Base-by-base conservation (phyloP, 2,329 filamentous ascomycete genomes). In the Penicillium sp. region DNA sequence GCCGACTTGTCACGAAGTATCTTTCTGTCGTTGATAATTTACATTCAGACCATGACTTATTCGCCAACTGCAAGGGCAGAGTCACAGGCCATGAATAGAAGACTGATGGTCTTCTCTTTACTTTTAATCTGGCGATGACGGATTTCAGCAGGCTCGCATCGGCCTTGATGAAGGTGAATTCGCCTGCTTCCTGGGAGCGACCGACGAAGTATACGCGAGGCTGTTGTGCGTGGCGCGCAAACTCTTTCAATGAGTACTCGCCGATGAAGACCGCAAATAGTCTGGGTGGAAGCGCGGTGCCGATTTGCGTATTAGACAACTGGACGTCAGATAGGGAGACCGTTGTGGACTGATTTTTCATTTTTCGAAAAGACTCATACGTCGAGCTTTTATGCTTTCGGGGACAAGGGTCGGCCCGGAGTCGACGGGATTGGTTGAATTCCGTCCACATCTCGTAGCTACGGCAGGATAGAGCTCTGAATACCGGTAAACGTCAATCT, bases 51-150 rank as follows among this genome's bases (percentile, higher is more conserved):
- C 15, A 18, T 18, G 15, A 18, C 15, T 18, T 18, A 18, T 18
- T 18, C 15, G 15, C 15, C 15, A 18, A 18, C 15, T 18, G 15
- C 15, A 18, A 18, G 15, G 15, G 15, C 15, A 18, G 15, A 18
- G 3, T 79, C 80, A 1, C 73, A 73, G 1, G 72, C 79, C 46
- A 81, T 70, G 57, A 82, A 79, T 0, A 83, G 63, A 3, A 82
- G 61, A 59, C 83, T 81, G 50, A 84, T 72, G 24, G 71, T 71
- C 32, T 67, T 64, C 59, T 83, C 80, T 52, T 74, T 76, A 27
- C 64, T 59, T 50, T 66, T 68, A 49, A 84, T 78, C 44, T 80
- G 71, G 6, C 67, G 64, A 60, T 78, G 2, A 80, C 77, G 23
- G 71, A 72, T 13, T 60, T 62, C n/a, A 81, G 57, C 32, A 79